Conservation (phyloP, 1,139 yeast genomes). For the Hemisphaericaspora lyxosophila region DNA sequence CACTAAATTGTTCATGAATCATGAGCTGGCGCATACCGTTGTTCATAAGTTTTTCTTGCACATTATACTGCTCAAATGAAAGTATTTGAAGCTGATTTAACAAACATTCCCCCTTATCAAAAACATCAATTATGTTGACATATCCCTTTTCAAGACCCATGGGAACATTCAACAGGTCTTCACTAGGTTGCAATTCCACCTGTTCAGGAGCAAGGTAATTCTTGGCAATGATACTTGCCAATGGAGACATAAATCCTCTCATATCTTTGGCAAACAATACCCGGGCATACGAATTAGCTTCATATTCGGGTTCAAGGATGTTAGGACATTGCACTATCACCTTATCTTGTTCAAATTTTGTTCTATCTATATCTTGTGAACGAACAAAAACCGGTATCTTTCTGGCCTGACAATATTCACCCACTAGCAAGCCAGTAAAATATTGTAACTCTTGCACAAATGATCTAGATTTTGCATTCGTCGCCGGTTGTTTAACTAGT, state of each 20-base stretch:
- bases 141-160: conserved; percentile 33
- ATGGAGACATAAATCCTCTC: conserved; percentile 33
- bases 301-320: conserved; percentile 34
- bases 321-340: conserved; percentile 40
- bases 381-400: conserved; percentile 30
- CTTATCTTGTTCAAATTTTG: conserved; percentile 14
- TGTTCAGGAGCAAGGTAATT: conserved; percentile 26
- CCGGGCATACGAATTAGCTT: conserved; percentile 35
- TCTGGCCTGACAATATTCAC: conserved; percentile 23
- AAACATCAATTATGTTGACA: conserved; percentile 24
- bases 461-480: conserved; percentile 17
- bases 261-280: conserved; percentile 37
- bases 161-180: conserved; percentile 17
- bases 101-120: conserved; percentile 25
- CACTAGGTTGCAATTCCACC: conserved; percentile 11
- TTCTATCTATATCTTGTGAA: conserved; percentile 19
- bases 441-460: conserved; percentile 28
- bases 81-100: conserved; percentile 44
- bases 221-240: conserved; percentile 34
- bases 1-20: conserved; percentile 18
- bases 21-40: not conserved
- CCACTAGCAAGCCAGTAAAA: conserved; percentile 27
- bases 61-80: conserved; percentile 4
- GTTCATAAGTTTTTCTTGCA: conserved; percentile 4
- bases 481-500: not conserved